A percentile compares a stretch with the other conserved stretches of the same genome.
These are phyloP conservation scores for Nakaseomyces nivariensis DNA, from an alignment of 1,139 yeast genomes.

Conservation along the genomic window DNA sequence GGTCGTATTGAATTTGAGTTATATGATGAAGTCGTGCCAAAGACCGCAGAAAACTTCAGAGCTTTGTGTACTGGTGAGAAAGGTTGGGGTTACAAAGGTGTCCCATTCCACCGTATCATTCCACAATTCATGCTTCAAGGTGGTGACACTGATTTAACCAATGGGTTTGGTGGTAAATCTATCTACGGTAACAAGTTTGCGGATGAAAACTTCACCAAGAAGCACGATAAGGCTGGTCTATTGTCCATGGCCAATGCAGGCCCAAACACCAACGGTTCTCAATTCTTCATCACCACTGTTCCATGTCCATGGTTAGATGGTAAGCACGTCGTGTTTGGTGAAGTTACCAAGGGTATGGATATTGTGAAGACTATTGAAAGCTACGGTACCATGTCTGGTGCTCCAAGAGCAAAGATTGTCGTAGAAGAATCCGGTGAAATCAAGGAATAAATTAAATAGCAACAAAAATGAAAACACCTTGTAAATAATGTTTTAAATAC, in stretches of 20 bases:
- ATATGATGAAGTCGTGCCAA: constrained; percentile 84
- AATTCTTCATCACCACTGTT: constrained; percentile 90
- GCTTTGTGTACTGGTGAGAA: constrained; percentile 52
- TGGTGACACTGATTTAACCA: constrained; percentile 89
- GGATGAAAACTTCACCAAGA: constrained; percentile 79
- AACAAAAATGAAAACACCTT: neutral
- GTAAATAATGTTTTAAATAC: neutral
- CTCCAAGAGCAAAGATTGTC: constrained; percentile 55
- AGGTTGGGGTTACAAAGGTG: constrained; percentile 64
- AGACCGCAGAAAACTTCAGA: constrained; percentile 79
- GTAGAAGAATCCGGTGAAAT: constrained; percentile 77
- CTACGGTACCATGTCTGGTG: constrained; percentile 68
- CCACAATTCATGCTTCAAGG: constrained; percentile 95
- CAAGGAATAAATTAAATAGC: constrained; percentile 10
- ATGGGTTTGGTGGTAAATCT: constrained; percentile 93
- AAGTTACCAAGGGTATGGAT: constrained; percentile 80
- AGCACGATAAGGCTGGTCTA: constrained; percentile 76
- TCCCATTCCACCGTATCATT: constrained; percentile 88
- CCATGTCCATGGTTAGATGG: constrained; percentile 90
- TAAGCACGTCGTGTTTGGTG: constrained; percentile 92
- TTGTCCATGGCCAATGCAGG: constrained; percentile 97
- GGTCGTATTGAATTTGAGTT: constrained; percentile 72
- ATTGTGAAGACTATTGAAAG: constrained; percentile 69
- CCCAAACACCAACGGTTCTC: constrained; percentile 92
- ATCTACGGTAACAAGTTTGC: constrained; percentile 83